These are phyloP conservation scores for Cyclotella choctawhatcheeana DNA, from an alignment of 108 stramenopile species.

Conservation along the genomic window DNA sequence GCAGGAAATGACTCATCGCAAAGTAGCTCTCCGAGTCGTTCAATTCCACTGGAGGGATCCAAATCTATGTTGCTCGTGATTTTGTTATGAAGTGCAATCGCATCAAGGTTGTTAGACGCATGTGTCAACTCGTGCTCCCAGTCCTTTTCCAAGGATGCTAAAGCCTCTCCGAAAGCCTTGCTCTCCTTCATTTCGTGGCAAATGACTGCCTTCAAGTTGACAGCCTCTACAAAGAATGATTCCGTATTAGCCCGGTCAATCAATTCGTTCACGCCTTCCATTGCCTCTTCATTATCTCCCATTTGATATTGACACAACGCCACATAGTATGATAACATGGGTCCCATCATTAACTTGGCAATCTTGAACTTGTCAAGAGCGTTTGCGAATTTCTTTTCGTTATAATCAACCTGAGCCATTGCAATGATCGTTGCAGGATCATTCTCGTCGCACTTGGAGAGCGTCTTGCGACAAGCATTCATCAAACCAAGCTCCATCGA, in stretches of 20 bases:
- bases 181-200: conserved; percentile 59
- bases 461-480: conserved; percentile 53
- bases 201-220: conserved; percentile 90
- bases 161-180: conserved; percentile 72
- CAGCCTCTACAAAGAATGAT: conserved; percentile 75
- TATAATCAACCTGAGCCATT: conserved; percentile 75
- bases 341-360: conserved; percentile 73
- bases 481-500: conserved; percentile 80
- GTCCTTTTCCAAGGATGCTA: no score
- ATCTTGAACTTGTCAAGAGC: conserved; percentile 73
- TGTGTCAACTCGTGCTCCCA: no score
- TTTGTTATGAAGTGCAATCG: conserved; percentile 66
- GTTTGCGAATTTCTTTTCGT: conserved; percentile 69
- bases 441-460: conserved; percentile 71
- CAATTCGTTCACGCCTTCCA: conserved; percentile 68
- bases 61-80: no score
- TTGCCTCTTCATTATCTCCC: conserved; percentile 64
- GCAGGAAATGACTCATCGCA: conserved; percentile 78
- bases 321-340: conserved; percentile 85
- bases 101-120: conserved; percentile 62
- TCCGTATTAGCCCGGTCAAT: conserved; percentile 59
- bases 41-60: no score
- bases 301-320: conserved; percentile 85
- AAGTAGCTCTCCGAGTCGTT: conserved; percentile 81
- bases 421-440: conserved; percentile 81